Base-by-base conservation (phyloP, 176 grass and related monocot species). In the Carex scoparia region DNA sequence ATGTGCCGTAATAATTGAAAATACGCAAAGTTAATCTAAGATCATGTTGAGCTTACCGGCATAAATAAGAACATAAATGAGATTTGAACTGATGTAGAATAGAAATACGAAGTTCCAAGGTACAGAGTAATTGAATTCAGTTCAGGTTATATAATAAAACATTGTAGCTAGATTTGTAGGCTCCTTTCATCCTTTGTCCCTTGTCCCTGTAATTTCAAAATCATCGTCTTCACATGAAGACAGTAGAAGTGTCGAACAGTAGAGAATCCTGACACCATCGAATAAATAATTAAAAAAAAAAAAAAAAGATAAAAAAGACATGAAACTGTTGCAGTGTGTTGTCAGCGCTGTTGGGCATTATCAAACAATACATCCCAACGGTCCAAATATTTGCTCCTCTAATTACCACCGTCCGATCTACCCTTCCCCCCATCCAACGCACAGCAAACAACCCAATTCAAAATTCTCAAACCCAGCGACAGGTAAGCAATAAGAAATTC, bases 361-460 rank as follows among this genome's bases (percentile, higher is more conserved):
- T 2, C 0, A 14, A 68, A 46, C 63, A 62, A 68, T 2, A 2
- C 87, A 46, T 4, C 72, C 14, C 60, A 87, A 94, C 88, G 92
- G 86, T 90, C 81, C 77, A 84, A 85, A 90, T 81, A 14, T 69
- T 1, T 84, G 7, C 10, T 1, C 0, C 33, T 11, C 15, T 27
- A 31, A 78, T 61, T 61, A 15, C 31, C 49, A 3, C 75, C 91
- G 35, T 69, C 69, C 55, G 49, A 37, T 38, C 61, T 51, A 15
- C 11, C 32, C 19, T 14, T 0, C 13, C 54, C 74, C 8, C 76
- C 49, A 94, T 94, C 92, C 63, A 79, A 94, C 92, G 92, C 66
- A 35, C 68, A 48, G 0, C 16, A 56, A 30, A 82, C 48, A 86
- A 54, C 59, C 14, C 5, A 90, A 92, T 92, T 90, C 90, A 90